Evolutionary conservation across 192 early-diverging fungal species (phyloP).

Genomic region (Pilobolus umbonatus): DNA sequence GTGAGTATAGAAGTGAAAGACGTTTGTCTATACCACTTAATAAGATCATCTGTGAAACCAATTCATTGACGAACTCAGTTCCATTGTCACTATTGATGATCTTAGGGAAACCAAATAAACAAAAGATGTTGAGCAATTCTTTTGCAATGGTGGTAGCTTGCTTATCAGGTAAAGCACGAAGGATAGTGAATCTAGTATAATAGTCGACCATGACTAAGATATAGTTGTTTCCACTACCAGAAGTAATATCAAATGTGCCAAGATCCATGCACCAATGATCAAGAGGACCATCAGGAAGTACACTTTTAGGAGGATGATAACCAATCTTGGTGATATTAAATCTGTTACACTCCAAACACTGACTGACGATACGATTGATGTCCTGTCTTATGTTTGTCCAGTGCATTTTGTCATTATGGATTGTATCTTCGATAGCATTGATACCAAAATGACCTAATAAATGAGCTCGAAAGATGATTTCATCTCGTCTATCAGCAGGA

Average conservation of each 20-base stretch:
- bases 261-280: neutral
- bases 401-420: neutral
- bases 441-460: neutral
- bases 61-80: constrained; percentile 41
- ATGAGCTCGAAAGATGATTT: neutral
- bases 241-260: neutral
- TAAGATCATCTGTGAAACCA: no score
- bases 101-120: constrained; percentile 25
- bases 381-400: neutral
- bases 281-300: neutral
- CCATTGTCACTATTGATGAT: constrained; percentile 39
- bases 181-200: constrained; percentile 26
- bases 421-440: neutral
- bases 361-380: neutral
- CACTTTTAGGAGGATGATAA: neutral
- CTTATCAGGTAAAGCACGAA: constrained; percentile 15
- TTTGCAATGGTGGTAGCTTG: constrained; percentile 3
- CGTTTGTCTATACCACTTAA: no score
- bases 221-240: neutral
- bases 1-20: no score
- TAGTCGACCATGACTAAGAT: constrained; percentile 24
- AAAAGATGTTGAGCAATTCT: constrained; percentile 12
- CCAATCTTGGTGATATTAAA: neutral
- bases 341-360: neutral
- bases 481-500: neutral